Evolutionary conservation across 2,329 filamentous ascomycete species (phyloP), one percentile per base, ranked within the genome.

Genomic region (Emericellopsis cladophorae): DNA sequence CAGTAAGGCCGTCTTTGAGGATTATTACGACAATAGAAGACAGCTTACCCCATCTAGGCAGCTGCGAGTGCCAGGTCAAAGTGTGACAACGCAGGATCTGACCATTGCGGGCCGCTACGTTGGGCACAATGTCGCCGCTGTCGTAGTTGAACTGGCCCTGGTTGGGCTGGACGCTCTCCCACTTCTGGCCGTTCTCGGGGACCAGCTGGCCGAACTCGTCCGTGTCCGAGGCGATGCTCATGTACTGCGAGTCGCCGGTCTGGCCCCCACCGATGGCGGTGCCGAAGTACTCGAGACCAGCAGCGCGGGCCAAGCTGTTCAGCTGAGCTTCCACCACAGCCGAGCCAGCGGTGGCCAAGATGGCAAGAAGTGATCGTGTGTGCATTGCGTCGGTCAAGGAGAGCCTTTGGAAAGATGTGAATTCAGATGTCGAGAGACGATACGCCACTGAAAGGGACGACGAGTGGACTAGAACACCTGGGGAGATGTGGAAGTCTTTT

Each of bases 151-250:
- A 84, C 26, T 48, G 52, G 44, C 67, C 68, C 44, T 64, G 61
- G 15, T 8, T 42, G n/a, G 32, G 23, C 55, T 81, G 63, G 15
- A 65, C 65, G 29, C 69, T 60, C 48, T 81, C 74, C 78, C 78
- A 84, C 60, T 84, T 83, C 72, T 81, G 79, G 53, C 67, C 74
- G 65, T 84, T 83, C 64, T 84, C 80, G 2, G 73, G 70, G 0
- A 79, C 81, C 18, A 84, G 63, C 54, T 76, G 71, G 16, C 78
- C 77, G 46, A 82, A 83, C 12, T 29, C 26, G 9, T 29, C 26
- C 26, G 26, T 29, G 6, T 29, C 26, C 56, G 80, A 62, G 40
- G 65, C 61, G 45, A 70, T 66, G 55, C 82, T 74, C 50, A 79
- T 66, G 44, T 65, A 64, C 14, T 69, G 65, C 44, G 71, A 74